Conservation (phyloP, 345 rosid species). For the Eucalyptus grandis region DNA sequence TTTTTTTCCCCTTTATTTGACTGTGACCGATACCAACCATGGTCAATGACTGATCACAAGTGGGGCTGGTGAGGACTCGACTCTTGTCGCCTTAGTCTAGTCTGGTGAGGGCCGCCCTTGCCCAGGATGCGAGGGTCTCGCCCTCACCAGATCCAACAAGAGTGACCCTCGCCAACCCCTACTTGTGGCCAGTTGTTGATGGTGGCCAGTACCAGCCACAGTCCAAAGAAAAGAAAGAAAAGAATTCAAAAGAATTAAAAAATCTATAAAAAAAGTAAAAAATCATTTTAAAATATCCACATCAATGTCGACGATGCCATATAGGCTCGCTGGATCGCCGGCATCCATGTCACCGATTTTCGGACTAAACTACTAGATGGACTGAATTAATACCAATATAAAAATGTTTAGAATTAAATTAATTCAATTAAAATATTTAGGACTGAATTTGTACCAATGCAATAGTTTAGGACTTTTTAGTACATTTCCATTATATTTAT, state of each 20-base stretch:
- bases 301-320: rapidly evolving
- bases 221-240: no score
- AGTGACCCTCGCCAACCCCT: no score
- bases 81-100: no score
- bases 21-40: no score
- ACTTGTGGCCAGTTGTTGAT: rapidly evolving
- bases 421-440: rapidly evolving
- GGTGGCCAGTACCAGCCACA: rapidly evolving
- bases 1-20: background rate
- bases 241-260: no score
- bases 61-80: no score
- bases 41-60: rapidly evolving
- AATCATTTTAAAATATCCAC: no score
- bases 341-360: rapidly evolving
- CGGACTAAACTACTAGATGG: rapidly evolving
- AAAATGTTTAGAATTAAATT: background rate
- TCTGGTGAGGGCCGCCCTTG: rapidly evolving
- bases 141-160: no score
- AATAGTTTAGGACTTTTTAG: background rate
- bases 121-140: rapidly evolving
- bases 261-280: no score
- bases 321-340: rapidly evolving
- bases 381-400: rapidly evolving
- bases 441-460: background rate
- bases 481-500: background rate